These are phyloP conservation scores for Sanghuangporus baumii DNA, from an alignment of 1,284 basidiomycete genomes.

Conservation along the genomic window DNA sequence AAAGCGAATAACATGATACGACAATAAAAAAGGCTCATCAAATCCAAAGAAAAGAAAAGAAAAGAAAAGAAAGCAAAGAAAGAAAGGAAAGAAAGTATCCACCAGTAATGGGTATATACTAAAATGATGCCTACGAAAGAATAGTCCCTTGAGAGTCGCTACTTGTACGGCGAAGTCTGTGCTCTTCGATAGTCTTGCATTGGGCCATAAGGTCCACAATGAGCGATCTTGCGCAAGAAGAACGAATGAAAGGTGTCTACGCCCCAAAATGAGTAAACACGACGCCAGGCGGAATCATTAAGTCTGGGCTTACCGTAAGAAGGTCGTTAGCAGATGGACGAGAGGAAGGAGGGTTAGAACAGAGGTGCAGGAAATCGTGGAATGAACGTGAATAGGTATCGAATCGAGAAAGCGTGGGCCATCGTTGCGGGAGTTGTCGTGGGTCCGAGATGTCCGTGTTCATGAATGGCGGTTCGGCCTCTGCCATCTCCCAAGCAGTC, in stretches of 20 bases:
- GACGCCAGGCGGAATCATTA: background rate
- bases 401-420: conserved; percentile 56
- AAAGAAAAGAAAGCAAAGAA: background rate
- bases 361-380: conserved; percentile 66
- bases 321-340: conserved; percentile 57
- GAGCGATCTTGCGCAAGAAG: conserved; percentile 60
- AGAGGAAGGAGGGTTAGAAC: conserved; percentile 52
- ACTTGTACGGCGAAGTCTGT: conserved; percentile 36
- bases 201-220: conserved; percentile 60
- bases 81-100: background rate
- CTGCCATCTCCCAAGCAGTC: conserved; percentile 75
- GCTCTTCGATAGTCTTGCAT: conserved; percentile 62
- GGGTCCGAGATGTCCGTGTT: conserved; percentile 38
- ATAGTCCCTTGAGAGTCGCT: conserved; percentile 31
- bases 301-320: conserved; percentile 44
- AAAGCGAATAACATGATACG: conserved; percentile 11
- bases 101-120: conserved; percentile 1
- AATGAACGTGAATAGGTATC: conserved; percentile 61
- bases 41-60: background rate
- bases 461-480: conserved; percentile 67
- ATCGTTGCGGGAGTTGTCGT: conserved; percentile 46
- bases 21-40: conserved; percentile 7
- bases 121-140: conserved; percentile 25
- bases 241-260: conserved; percentile 59
- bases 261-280: background rate